Conservation (phyloP, 805 yeast genomes). For the Candida suzukii region DNA sequence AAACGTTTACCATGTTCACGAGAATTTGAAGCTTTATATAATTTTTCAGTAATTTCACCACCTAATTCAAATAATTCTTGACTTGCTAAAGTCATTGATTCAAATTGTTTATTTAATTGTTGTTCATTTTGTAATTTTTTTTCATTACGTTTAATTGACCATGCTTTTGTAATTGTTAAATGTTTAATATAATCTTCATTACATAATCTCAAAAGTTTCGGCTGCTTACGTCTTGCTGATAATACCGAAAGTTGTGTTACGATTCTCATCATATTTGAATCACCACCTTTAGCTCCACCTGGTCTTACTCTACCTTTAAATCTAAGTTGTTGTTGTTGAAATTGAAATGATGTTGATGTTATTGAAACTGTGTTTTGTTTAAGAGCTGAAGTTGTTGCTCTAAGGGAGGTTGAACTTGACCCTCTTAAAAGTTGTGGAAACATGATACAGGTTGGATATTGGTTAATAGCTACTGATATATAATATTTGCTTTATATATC, state of each 20-base stretch:
- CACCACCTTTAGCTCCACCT: too few species aligned
- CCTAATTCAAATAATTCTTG: conserved; percentile 48
- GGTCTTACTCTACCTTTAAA: not conserved
- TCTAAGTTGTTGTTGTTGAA: not conserved
- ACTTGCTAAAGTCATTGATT: conserved; percentile 64
- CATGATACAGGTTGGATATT: too few species aligned
- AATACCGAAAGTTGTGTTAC: conserved; percentile 65
- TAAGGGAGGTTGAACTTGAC: too few species aligned
- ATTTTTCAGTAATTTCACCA: conserved; percentile 37
- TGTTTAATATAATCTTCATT: conserved; percentile 84
- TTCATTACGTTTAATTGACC: conserved; percentile 58
- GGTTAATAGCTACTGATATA: too few species aligned
- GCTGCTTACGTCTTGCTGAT: conserved; percentile 84
- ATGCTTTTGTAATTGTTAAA: conserved; percentile 73
- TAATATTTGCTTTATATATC: too few species aligned
- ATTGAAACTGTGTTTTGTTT: not conserved
- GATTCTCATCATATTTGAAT: too few species aligned
- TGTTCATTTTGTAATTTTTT: conserved; percentile 35
- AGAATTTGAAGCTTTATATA: conserved; percentile 58
- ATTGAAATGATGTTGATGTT: too few species aligned
- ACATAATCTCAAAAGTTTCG: conserved; percentile 66
- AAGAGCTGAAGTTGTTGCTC: too few species aligned
- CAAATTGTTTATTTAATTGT: conserved; percentile 53
- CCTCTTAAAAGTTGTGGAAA: too few species aligned
- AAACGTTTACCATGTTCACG: conserved; percentile 54